A percentile compares a stretch with the other conserved stretches of the same genome.
phyloP scores from a whole-genome alignment of 345 rosid species.

The Salix dunnii region DNA sequence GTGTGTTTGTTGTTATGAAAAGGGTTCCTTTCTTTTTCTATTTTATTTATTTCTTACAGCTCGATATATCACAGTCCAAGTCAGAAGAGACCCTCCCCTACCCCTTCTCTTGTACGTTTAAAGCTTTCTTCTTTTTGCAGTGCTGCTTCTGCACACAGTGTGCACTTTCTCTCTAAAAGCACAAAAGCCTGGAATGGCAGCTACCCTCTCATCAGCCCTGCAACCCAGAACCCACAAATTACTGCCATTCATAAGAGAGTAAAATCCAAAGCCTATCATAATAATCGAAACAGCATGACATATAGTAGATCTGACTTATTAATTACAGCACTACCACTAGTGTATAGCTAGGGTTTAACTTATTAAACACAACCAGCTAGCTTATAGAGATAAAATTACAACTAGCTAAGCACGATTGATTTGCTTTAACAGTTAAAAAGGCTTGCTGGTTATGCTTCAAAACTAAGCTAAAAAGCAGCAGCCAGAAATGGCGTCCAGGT shows the following conservation, averaged over 20 bases:
- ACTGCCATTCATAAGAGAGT: no score
- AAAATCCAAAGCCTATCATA: background rate
- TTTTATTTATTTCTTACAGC: conserved; percentile 17
- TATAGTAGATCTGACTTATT: no score
- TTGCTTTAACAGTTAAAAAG: background rate
- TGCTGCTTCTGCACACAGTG: conserved; percentile 11
- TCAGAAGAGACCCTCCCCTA: conserved; percentile 44
- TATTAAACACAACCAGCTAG: no score
- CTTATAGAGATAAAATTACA: no score
- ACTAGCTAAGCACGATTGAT: background rate
- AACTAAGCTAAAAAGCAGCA: conserved; percentile 20
- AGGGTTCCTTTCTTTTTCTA: conserved; percentile 27
- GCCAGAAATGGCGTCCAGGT: conserved; percentile 23
- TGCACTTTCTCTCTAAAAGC: conserved; percentile 50
- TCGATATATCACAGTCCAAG: conserved; percentile 76
- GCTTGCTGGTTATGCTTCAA: conserved; percentile 28
- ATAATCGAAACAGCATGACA: background rate
- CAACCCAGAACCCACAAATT: conserved; percentile 28
- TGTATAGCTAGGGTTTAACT: no score
- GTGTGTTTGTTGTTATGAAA: conserved; percentile 26
- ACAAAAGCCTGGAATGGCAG: conserved; percentile 52
- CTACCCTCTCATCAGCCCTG: conserved; percentile 34
- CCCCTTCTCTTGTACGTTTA: conserved; percentile 36
- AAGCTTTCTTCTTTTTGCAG: conserved; percentile 47
- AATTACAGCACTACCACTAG: no score